Evolutionary conservation across 1,139 yeast species (phyloP), one percentile per base, ranked within the genome.

Genomic region (Wickerhamomyces sp.): DNA sequence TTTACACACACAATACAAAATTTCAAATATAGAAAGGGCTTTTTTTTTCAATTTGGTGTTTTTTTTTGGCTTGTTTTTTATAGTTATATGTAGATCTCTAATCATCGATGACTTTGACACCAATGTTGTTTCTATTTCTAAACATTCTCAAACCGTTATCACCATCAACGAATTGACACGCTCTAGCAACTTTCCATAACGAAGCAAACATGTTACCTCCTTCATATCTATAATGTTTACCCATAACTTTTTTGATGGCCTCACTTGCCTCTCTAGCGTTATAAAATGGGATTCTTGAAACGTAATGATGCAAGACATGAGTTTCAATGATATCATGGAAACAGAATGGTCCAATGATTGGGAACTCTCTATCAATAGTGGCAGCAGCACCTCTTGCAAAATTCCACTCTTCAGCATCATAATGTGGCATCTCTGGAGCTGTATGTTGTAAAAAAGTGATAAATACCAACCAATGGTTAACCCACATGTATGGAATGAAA

Each of bases 311-410:
- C 50, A 74, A 64, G 30, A 75, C 81, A 49, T 75, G 82, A 33
- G 82, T 75, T 55, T 75, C 82, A 47, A 75, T 75, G 46, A 75
- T 75, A 52, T 75, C 81, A 51, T 75, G 82, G 71, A 75, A 74
- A 46, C 73, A 64, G 59, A 68, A 64, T 51, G 65, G 61, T 39
- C 81, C 82, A 38, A 72, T 58, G 47, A 73, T 72, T 12, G 80
- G 80, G 51, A 72, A 74, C 46, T 75, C 66, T 56, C 82, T 64
- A 52, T 75, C 82, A 41, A 75, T 72, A 33, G 82, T 75, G 28
- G 80, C 76, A 41, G 81, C 81, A 28, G 82, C 82, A 52, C 82
- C 82, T 58, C 79, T 66, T 26, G 80, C 80, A 50, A 75, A 75
- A 37, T 66, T 75, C 82, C 82, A 75, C 56, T 74, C 75, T 29